phyloP scores from a whole-genome alignment of 2,329 filamentous ascomycete genomes.

The Massarina eburnea region DNA sequence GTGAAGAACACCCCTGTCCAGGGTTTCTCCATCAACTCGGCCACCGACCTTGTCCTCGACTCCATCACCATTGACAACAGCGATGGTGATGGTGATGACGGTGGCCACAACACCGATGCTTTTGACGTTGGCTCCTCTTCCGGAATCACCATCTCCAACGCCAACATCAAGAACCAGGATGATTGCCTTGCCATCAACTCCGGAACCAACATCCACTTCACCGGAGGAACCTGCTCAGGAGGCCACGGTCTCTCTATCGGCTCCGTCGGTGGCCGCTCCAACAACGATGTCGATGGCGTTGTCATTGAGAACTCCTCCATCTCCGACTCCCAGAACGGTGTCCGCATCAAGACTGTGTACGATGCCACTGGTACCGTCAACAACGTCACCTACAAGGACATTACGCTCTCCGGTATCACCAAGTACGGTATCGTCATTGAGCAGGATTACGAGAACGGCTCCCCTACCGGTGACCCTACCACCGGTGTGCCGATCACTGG shows the following conservation, averaged over 20 bases:
- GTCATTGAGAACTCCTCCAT: constrained; percentile 53
- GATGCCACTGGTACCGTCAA: constrained; percentile 55
- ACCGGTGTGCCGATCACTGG: constrained; percentile 51
- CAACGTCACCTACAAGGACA: constrained; percentile 51
- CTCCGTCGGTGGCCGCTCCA: constrained; percentile 57
- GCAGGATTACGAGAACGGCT: constrained; percentile 56
- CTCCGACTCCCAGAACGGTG: constrained; percentile 56
- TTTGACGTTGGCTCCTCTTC: constrained; percentile 58
- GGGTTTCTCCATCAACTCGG: constrained; percentile 51
- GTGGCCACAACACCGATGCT: constrained; percentile 56
- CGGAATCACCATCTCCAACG: constrained; percentile 54
- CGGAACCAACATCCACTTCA: constrained; percentile 47
- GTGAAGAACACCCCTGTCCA: constrained; percentile 60
- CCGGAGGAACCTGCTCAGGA: constrained; percentile 50
- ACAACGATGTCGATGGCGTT: constrained; percentile 60
- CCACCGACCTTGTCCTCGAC: constrained; percentile 49
- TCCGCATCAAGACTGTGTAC: constrained; percentile 61
- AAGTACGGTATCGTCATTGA: constrained; percentile 56
- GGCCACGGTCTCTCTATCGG: constrained; percentile 63
- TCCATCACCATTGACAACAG: constrained; percentile 60
- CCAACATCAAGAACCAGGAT: constrained; percentile 60
- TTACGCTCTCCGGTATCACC: constrained; percentile 47
- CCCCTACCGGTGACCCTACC: constrained; percentile 48
- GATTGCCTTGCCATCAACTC: constrained; percentile 63
- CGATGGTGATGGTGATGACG: constrained; percentile 49